Conservation (phyloP, 208 protist genomes). For the Crithidia fasciculata region DNA sequence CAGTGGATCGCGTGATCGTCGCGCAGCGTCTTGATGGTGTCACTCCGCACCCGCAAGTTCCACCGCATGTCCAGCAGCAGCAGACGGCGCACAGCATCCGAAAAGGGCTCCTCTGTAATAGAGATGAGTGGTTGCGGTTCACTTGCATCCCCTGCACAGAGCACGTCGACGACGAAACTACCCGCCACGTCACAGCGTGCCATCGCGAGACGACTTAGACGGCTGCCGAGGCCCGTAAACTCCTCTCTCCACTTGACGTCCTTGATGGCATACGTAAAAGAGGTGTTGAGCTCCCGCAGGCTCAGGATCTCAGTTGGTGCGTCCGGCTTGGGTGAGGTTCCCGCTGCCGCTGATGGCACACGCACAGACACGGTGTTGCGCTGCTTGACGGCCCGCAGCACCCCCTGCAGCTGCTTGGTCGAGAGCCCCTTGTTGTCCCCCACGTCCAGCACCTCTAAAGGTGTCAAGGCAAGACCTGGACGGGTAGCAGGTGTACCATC, state of each 20-base stretch:
- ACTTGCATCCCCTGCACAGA: background rate
- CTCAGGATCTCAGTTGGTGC: background rate
- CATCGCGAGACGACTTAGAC: background rate
- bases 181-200: slow-evolving; percentile 3
- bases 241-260: background rate
- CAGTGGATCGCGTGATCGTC: slow-evolving; percentile 14
- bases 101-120: background rate
- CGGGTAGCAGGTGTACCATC: background rate
- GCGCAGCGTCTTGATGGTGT: background rate
- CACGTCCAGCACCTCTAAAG: background rate
- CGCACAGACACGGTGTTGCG: background rate
- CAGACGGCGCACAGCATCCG: background rate
- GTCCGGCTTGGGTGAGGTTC: no score
- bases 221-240: slow-evolving; percentile 1
- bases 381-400: slow-evolving; percentile 2
- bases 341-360: no score
- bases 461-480: background rate
- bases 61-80: slow-evolving; percentile 13
- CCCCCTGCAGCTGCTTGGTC: background rate
- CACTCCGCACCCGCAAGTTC: slow-evolving; percentile 9
- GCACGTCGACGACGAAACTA: background rate
- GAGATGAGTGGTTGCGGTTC: background rate
- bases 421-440: background rate
- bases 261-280: background rate
- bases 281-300: slow-evolving; percentile 4